Conservation (phyloP, 495 filamentous ascomycete genomes). For the Astrothelium macrocarpum region DNA sequence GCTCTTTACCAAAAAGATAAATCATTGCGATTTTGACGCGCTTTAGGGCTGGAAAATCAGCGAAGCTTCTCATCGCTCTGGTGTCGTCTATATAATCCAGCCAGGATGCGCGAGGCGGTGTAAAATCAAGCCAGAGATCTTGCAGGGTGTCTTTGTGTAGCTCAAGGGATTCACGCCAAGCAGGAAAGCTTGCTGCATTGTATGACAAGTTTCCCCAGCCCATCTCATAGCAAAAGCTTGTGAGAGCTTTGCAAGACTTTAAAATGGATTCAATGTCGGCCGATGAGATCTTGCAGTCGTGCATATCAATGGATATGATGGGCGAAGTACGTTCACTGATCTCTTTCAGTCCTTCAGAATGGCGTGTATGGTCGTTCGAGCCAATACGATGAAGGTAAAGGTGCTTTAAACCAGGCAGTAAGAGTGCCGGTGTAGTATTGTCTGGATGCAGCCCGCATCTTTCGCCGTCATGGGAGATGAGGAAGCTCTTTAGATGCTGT, state of each 20-base stretch:
- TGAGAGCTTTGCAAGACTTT: not conserved
- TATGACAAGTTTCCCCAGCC: not conserved
- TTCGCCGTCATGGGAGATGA: not conserved
- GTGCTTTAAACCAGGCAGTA: not conserved
- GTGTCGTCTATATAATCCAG: not conserved
- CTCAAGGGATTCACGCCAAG: not conserved
- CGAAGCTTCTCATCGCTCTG: not conserved
- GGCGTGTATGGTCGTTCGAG: not conserved
- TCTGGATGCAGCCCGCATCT: not conserved
- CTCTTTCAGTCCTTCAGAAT: not conserved
- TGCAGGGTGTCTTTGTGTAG: not conserved
- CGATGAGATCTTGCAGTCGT: not conserved
- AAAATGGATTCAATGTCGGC: not conserved
- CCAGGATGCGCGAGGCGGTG: not conserved
- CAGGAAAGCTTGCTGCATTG: not conserved
- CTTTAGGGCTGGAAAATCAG: not conserved
- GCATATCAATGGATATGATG: not conserved
- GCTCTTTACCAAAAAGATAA: not conserved
- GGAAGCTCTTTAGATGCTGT: not conserved
- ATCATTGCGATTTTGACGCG: not conserved
- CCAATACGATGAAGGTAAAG: not conserved
- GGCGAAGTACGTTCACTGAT: not conserved
- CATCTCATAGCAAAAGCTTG: conserved; percentile 2
- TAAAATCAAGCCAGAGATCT: not conserved
- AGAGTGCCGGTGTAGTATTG: not conserved